Evolutionary conservation across 1,139 yeast species (phyloP), one percentile per base, ranked within the genome.

Genomic region (Magnusiomyces magnusii): DNA sequence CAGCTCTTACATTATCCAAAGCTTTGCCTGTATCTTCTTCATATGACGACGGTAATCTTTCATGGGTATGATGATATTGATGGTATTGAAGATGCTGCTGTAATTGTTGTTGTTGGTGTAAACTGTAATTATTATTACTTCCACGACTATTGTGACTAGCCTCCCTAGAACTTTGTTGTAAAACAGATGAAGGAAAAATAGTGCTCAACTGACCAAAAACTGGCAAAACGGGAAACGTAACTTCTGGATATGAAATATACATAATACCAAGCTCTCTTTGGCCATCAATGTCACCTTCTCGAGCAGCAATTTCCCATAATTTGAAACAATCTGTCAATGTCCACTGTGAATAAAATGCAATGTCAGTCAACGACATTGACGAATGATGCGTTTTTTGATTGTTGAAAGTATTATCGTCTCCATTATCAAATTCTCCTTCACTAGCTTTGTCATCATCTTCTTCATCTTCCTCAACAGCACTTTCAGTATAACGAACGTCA

Each of bases 261-360:
- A 70, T 69, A 25, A 70, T 65, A 2, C 71, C 73, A 54, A 70
- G 63, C 57, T 70, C 73, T 28, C 73, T 60, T 60, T 69, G 72
- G 10, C 70, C 71, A 19, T 65, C 64, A 3, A 64, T 61, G 36
- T 69, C 69, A 10, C 71, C 72, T 59, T 69, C 73, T 51, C 66
- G 67, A 5, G 71, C 68, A 0, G 71, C 71, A 53, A 70, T 66
- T 27, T 61, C 61, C 72, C 73, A 70, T 19, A 70, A 60, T 63
- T 63, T 58, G 1, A 69, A 71, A 57, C 71, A 69, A 56, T 70
- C 73, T 25, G 61, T 58, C 19, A 69, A 60, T 17, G 62, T 61
- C 66, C 68, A 67, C 47, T 63, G 65, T 1, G 68, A 61, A 17
- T 66, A 47, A 55, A 67, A 67, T 19, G 58, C 28, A 25, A 57